phyloP scores from a whole-genome alignment of 352 stramenopile genomes.

The Globisporangium paroecandrum region DNA sequence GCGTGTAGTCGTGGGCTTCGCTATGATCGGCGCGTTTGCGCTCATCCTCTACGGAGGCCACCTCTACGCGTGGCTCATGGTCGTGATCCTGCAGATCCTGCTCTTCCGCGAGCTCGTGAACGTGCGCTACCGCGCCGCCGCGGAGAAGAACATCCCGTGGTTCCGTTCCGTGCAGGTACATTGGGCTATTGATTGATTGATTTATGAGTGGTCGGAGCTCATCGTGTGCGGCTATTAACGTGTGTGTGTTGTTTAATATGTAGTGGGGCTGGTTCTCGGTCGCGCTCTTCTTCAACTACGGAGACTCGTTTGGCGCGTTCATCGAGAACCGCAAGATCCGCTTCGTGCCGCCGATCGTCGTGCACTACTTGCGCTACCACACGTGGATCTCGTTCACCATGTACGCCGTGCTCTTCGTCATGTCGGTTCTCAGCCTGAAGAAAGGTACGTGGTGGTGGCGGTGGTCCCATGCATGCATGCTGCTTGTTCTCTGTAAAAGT shows the following conservation, averaged over 20 bases:
- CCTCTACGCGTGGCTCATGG: conserved; percentile 81
- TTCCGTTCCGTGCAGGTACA: conserved; percentile 93
- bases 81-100: conserved; percentile 84
- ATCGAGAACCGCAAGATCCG: conserved; percentile 84
- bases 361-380: conserved; percentile 89
- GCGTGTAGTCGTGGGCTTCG: conserved; percentile 67
- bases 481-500: neutral
- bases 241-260: neutral
- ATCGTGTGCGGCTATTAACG: neutral
- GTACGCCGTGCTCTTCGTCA: conserved; percentile 94
- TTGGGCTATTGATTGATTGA: neutral
- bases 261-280: conserved; percentile 96
- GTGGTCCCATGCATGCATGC: neutral
- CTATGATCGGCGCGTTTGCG: conserved; percentile 72
- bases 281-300: conserved; percentile 96
- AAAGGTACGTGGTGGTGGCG: conserved; percentile 37
- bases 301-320: conserved; percentile 83
- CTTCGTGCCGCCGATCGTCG: conserved; percentile 68
- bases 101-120: conserved; percentile 98
- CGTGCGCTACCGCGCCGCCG: conserved; percentile 93
- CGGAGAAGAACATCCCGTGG: conserved; percentile 95
- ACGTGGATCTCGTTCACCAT: conserved; percentile 91
- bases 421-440: conserved; percentile 95
- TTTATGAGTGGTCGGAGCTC: neutral
- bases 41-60: conserved; percentile 78